phyloP scores from a whole-genome alignment of 1,284 basidiomycete species.

The Cutaneotrichosporon curvatum region DNA sequence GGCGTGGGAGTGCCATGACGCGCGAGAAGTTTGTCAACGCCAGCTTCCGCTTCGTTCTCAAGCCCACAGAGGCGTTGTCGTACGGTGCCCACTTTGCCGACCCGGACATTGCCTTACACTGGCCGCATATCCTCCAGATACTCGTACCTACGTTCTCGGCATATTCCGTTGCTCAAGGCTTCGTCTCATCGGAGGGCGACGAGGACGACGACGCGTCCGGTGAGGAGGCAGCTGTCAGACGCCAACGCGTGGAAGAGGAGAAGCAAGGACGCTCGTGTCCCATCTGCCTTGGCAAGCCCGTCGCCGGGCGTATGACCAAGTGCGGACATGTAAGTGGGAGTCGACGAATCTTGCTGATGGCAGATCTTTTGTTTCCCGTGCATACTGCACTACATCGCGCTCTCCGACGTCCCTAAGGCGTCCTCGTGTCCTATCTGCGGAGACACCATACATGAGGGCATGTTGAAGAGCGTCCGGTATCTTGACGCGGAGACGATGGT shows the following conservation, averaged over 20 bases:
- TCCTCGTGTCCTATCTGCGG: slow-evolving; percentile 92
- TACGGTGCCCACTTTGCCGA: slow-evolving; percentile 94
- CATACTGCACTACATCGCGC: slow-evolving; percentile 72
- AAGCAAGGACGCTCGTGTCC: slow-evolving; percentile 64
- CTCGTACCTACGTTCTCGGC: slow-evolving; percentile 67
- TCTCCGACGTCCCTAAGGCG: slow-evolving; percentile 72
- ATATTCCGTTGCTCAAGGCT: slow-evolving; percentile 44
- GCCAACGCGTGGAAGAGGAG: slow-evolving; percentile 37
- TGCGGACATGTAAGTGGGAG: slow-evolving; percentile 78
- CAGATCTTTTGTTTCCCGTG: slow-evolving; percentile 23
- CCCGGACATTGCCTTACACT: slow-evolving; percentile 89
- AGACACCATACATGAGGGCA: slow-evolving; percentile 82
- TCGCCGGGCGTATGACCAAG: slow-evolving; percentile 91
- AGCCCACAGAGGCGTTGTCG: slow-evolving; percentile 64
- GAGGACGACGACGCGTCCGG: slow-evolving; percentile 29
- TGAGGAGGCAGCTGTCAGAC: slow-evolving; percentile 29
- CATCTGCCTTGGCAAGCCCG: slow-evolving; percentile 79
- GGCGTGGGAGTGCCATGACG: slow-evolving; percentile 56
- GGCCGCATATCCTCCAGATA: slow-evolving; percentile 93
- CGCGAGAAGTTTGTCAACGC: slow-evolving; percentile 90
- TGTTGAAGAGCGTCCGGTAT: slow-evolving; percentile 81
- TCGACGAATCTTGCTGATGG: slow-evolving; percentile 61
- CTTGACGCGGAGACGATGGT: slow-evolving; percentile 40
- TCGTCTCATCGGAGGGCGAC: slow-evolving; percentile 31
- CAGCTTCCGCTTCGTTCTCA: slow-evolving; percentile 88